A percentile compares a stretch with the other conserved stretches of the same genome.
Conservation (phyloP, 1,284 basidiomycete genomes). For the Meira miltonrushii region DNA sequence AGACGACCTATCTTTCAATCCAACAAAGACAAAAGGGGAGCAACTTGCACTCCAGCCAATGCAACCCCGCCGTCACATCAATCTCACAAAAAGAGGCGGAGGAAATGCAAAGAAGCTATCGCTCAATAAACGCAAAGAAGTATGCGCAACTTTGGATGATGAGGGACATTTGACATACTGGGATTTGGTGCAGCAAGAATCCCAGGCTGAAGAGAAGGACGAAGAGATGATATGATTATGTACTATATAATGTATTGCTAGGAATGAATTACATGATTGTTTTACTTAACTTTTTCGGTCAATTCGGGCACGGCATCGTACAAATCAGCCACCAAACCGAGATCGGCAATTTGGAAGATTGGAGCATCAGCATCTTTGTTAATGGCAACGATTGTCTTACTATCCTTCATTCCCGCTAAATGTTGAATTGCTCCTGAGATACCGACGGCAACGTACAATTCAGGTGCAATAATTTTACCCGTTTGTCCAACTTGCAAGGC, state of each 20-base stretch:
- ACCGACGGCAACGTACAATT: constrained; percentile 91
- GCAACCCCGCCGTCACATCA: neutral
- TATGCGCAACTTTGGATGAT: constrained; percentile 1
- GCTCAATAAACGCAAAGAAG: constrained; percentile 5
- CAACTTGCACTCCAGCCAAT: neutral
- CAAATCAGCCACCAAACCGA: constrained; percentile 72
- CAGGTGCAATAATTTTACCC: constrained; percentile 73
- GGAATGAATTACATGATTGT: neutral
- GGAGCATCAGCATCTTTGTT: constrained; percentile 99
- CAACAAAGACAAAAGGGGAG: neutral
- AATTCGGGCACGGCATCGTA: constrained; percentile 53
- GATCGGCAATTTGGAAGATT: constrained; percentile 97
- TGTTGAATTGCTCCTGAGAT: constrained; percentile 99
- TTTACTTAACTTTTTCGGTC: constrained; percentile 9
- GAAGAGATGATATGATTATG: constrained; percentile 1
- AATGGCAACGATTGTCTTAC: constrained; percentile 94
- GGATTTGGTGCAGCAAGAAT: neutral
- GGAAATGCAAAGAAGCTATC: neutral
- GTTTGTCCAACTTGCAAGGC: constrained; percentile 98
- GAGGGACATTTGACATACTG: constrained; percentile 2
- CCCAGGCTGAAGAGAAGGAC: neutral
- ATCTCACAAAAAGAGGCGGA: neutral
- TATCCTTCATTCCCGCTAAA: constrained; percentile 98
- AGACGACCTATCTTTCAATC: neutral
- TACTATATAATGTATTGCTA: neutral